Percentiles rank a stretch among this genome's conserved stretches.
Evolutionary conservation across 495 filamentous ascomycete genomes (phyloP).

Genomic region (Staphylotrichum longicolle): DNA sequence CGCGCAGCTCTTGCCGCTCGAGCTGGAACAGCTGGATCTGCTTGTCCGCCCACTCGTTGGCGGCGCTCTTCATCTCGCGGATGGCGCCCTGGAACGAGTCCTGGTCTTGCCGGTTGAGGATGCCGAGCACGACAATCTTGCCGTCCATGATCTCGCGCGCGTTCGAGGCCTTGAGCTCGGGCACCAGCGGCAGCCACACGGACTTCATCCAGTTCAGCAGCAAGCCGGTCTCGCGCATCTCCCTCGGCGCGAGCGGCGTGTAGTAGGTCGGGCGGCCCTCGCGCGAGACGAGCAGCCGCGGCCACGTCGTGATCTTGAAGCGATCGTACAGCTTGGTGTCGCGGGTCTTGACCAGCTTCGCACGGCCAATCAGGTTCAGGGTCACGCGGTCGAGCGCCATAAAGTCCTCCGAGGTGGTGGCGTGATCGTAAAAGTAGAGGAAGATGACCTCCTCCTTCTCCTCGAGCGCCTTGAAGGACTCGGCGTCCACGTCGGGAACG

Average conservation of each 20-base stretch:
- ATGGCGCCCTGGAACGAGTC: slow-evolving; percentile 76
- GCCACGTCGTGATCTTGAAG: slow-evolving; percentile 96
- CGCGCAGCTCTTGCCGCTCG: slow-evolving; percentile 86
- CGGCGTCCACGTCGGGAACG: slow-evolving; percentile 74
- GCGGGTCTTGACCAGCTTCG: slow-evolving; percentile 84
- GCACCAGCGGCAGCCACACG: slow-evolving; percentile 96
- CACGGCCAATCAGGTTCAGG: slow-evolving; percentile 83
- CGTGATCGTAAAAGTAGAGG: slow-evolving; percentile 94
- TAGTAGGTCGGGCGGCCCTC: slow-evolving; percentile 89
- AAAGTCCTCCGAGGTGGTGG: slow-evolving; percentile 90
- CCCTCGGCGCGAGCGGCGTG: slow-evolving; percentile 73
- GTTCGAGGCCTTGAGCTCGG: slow-evolving; percentile 88
- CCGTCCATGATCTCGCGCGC: slow-evolving; percentile 92
- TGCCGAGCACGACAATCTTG: slow-evolving; percentile 86
- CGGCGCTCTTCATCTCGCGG: slow-evolving; percentile 92
- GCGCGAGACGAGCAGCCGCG: slow-evolving; percentile 81
- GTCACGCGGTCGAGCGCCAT: slow-evolving; percentile 79
- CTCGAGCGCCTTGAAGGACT: slow-evolving; percentile 78
- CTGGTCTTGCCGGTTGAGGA: slow-evolving; percentile 74
- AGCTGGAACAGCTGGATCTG: slow-evolving; percentile 83
- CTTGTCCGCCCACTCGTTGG: slow-evolving; percentile 97
- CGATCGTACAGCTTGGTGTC: slow-evolving; percentile 67
- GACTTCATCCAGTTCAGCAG: slow-evolving; percentile 91
- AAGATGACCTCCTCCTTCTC: slow-evolving; percentile 94
- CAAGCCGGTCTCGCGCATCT: slow-evolving; percentile 82